A percentile compares a stretch with the other conserved stretches of the same genome.
Conservation (phyloP, 2,329 filamentous ascomycete species). For the Sporothrix variecibatus region DNA sequence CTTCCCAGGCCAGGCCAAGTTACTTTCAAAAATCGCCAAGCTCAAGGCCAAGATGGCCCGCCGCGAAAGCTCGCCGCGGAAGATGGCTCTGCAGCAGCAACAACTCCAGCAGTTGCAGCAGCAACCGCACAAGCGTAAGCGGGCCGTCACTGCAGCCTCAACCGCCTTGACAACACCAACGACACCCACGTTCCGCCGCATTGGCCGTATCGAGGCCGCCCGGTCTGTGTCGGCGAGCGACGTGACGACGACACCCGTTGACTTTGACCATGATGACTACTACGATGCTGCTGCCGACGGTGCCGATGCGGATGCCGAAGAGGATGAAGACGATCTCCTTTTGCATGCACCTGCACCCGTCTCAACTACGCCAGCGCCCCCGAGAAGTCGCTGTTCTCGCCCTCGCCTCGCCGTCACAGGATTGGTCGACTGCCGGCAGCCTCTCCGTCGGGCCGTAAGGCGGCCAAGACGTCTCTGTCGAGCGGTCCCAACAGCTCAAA, state of each 20-base stretch:
- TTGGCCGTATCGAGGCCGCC: background rate
- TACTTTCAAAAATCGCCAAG: conserved; percentile 68
- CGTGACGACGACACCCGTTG: conserved; percentile 34
- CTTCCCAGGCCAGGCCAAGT: conserved; percentile 83
- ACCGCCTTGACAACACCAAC: conserved; percentile 37
- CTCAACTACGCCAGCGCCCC: conserved; percentile 35
- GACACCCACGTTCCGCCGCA: conserved; percentile 44
- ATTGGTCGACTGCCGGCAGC: background rate
- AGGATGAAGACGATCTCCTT: conserved; percentile 46
- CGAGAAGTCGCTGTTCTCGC: conserved; percentile 26
- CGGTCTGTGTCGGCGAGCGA: background rate
- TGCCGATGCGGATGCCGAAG: conserved; percentile 46
- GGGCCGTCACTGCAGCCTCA: background rate
- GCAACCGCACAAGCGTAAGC: conserved; percentile 25
- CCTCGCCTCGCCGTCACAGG: conserved; percentile 18
- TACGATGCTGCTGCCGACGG: conserved; percentile 46
- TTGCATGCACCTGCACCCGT: conserved; percentile 39
- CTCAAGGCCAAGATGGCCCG: conserved; percentile 55
- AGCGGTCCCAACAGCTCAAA: background rate
- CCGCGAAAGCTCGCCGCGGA: background rate
- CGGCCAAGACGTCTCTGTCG: conserved; percentile 37
- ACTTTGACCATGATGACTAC: conserved; percentile 45
- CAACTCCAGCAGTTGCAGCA: background rate
- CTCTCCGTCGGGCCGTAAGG: conserved; percentile 13
- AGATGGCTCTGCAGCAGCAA: background rate